Evolutionary conservation across 306 rosid genomes (phyloP), one percentile per base, ranked within the genome.

Genomic region (Hippophae tibetana): DNA sequence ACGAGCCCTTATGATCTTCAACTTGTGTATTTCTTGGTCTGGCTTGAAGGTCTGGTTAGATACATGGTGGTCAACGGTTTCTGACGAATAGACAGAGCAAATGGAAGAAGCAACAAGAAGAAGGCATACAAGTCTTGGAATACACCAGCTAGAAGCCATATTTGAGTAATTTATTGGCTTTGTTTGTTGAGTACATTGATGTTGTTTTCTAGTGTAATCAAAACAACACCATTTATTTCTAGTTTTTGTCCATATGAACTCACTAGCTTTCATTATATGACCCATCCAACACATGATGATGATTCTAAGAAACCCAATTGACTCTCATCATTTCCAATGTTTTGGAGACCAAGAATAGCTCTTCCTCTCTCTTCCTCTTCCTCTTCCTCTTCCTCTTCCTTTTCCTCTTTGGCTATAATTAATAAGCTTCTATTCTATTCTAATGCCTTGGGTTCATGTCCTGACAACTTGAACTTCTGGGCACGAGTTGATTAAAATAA

Each of bases 61-160:
- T 57, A 72, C 65, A 45, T 42, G 75, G 57, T 49, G 43, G 58
- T 68, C 64, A 9, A 50, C 48, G 11, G 69, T 51, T 62, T 70
- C 44, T 13, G 77, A 76, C 8, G 89, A 71, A 13, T 43, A 78
- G 41, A 76, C 79, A 46, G 85, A 81, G 70, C 77, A 80, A 67
- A 79, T 25, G n/a, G 76, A 67, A 66, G 66, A 61, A 51, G 52
- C 52, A 63, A 74, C 83, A 65, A 82, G 72, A 68, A 87, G 82
- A 48, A 79, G 78, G 69, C 68, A 80, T 69, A 80, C 78, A 76
- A 86, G 72, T 47, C 65, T 50, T 49, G 79, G 66, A 64, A 79
- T 69, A 77, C 79, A 81, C 74, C 66, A 70, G 74, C 81, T 77
- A 75, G 81, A 78, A 76, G 83, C 82, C 96, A 87, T 87, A 74